These are phyloP conservation scores for Thalassiosira sp. DNA, from an alignment of 352 stramenopile genomes.

Conservation along the genomic window DNA sequence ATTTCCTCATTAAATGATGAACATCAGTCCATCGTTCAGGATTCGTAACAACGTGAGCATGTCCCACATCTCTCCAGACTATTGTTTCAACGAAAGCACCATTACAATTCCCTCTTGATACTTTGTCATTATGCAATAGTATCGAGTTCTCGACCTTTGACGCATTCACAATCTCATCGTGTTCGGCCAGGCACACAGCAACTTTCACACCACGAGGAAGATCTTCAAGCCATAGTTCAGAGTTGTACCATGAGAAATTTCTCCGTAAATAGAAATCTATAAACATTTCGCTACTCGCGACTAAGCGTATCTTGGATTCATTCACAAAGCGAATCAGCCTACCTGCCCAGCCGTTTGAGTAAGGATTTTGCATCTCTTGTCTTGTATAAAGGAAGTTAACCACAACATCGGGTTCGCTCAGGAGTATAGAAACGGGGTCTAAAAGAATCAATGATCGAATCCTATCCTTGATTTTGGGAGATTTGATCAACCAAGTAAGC, in stretches of 20 bases:
- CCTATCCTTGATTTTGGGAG: slow-evolving; percentile 25
- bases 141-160: slow-evolving; percentile 63
- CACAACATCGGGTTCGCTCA: slow-evolving; percentile 81
- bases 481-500: slow-evolving; percentile 74
- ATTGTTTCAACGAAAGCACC: slow-evolving; percentile 28
- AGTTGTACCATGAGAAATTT: slow-evolving; percentile 85
- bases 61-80: slow-evolving; percentile 58
- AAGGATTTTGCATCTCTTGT: slow-evolving; percentile 17
- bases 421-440: slow-evolving; percentile 82
- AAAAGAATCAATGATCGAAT: slow-evolving; percentile 64
- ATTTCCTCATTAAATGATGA: slow-evolving; percentile 35
- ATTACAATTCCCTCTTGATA: neutral
- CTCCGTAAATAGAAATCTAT: slow-evolving; percentile 80
- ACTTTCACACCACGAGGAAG: slow-evolving; percentile 58
- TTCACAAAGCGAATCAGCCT: slow-evolving; percentile 46
- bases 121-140: slow-evolving; percentile 28
- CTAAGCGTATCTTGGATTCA: slow-evolving; percentile 56
- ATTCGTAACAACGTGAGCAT: slow-evolving; percentile 57
- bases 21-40: slow-evolving; percentile 60
- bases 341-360: slow-evolving; percentile 1
- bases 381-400: slow-evolving; percentile 80
- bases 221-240: slow-evolving; percentile 82
- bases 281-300: slow-evolving; percentile 75
- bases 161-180: slow-evolving; percentile 80
- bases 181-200: slow-evolving; percentile 63